Base-by-base conservation (phyloP, 2,329 filamentous ascomycete genomes). In the Xylariales sp. region DNA sequence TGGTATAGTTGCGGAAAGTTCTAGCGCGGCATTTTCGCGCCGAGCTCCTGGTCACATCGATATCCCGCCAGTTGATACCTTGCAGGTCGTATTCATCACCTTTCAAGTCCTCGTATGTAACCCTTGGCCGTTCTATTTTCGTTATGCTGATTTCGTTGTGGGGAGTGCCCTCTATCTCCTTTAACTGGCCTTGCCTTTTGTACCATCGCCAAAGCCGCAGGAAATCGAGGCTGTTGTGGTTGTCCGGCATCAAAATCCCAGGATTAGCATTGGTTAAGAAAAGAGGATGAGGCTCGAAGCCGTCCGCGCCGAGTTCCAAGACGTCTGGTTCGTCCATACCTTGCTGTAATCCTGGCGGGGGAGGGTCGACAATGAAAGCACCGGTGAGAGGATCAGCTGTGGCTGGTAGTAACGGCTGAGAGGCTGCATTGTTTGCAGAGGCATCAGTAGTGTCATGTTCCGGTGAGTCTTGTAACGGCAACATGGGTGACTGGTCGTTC, bases 1-100 rank as follows among this genome's bases (percentile, higher is more conserved):
- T 90, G 36, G 83, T 83, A 69, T 89, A 90, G 72, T 90, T 90
- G 59, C 76, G 82, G 73, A 89, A 90, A 0, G 82, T 85, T 14
- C 76, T 67, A 49, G 77, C 71, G 23, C 88, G 83, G 62, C 81
- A 81, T 53, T 81, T 75, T 30, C 86, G 82, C 3, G 87, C 88
- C 30, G 81, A 77, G 30, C 72, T 72, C 63, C 87, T 83, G 10
- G 82, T 82, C 1, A 88, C 84, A 1, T 84, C 84, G 69, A 90
- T 78, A 12, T 80, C 77, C 1, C 76, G 71, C 89, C 89, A 90
- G 73, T 89, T 78, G 43, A 90, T 80, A 58, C 88, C 86, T 73
- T 91, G 89, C 30, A 89, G 76, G 72, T 91, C 89, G 64, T 80
- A 87, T 54, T 72, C 62, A 55, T 90, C 86, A 1, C 87, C 88